phyloP scores from a whole-genome alignment of 257 asterid species.

The Salvia miltiorrhiza region DNA sequence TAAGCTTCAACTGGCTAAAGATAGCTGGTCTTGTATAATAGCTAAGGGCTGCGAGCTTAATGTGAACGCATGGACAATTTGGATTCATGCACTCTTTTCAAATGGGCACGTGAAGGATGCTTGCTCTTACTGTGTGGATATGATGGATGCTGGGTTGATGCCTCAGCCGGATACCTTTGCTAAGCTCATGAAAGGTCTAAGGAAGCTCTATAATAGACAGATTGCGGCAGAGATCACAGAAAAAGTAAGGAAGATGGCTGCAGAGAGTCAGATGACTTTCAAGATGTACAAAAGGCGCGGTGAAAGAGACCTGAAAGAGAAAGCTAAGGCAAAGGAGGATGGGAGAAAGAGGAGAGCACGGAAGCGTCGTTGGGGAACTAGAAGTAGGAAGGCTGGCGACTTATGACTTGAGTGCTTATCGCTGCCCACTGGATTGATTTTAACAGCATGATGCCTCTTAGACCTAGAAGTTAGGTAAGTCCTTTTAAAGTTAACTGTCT shows the following conservation, averaged over 20 bases:
- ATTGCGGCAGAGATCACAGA: conserved; percentile 91
- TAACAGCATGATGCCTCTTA: background rate
- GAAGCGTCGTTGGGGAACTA: conserved; percentile 61
- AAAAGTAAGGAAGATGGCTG: conserved; percentile 83
- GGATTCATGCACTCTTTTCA: conserved; percentile 87
- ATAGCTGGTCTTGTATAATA: conserved; percentile 68
- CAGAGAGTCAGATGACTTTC: conserved; percentile 72
- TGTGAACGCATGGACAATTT: conserved; percentile 84
- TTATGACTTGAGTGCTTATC: conserved; percentile 22
- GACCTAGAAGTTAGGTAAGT: background rate
- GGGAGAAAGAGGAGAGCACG: conserved; percentile 81
- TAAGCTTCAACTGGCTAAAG: conserved; percentile 69
- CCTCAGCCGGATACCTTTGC: conserved; percentile 98
- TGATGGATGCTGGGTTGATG: conserved; percentile 91
- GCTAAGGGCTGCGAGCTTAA: conserved; percentile 82
- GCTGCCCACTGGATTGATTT: background rate
- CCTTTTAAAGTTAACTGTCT: background rate
- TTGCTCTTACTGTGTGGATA: conserved; percentile 74
- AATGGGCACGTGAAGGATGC: conserved; percentile 85
- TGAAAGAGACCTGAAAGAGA: conserved; percentile 79
- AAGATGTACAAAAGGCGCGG: conserved; percentile 93
- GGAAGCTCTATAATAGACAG: conserved; percentile 72
- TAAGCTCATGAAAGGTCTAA: conserved; percentile 74
- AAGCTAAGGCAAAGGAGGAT: conserved; percentile 51
- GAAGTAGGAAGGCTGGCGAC: conserved; percentile 38